Conservation (phyloP, 148 eudicot species). For the Cornus controversa region DNA sequence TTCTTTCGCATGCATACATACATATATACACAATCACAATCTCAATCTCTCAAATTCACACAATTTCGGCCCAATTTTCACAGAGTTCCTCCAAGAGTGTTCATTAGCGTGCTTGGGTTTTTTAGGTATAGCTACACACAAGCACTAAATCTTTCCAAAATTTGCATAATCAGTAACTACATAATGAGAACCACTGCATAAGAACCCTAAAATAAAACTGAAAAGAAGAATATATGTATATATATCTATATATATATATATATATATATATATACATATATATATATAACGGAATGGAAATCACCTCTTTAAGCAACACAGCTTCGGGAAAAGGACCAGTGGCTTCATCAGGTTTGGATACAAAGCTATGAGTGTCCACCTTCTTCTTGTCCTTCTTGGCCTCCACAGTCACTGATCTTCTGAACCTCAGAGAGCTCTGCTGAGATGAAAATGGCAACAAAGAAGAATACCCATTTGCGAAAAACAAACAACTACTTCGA, state of each 20-base stretch:
- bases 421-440: slow-evolving; percentile 16
- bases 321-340: slow-evolving; percentile 89
- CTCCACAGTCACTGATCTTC: slow-evolving; percentile 31
- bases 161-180: too few relatives aligned
- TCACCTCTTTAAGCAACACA: slow-evolving; percentile 70
- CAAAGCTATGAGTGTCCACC: slow-evolving; percentile 59
- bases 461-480: slow-evolving; percentile 30
- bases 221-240: background rate
- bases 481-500: slow-evolving; percentile 11
- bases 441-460: slow-evolving; percentile 32
- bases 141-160: too few relatives aligned
- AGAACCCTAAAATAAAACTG: background rate
- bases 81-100: too few relatives aligned
- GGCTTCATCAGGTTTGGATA: slow-evolving; percentile 68
- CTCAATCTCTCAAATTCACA: too few relatives aligned
- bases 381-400: slow-evolving; percentile 56
- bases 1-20: background rate
- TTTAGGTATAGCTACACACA: too few relatives aligned
- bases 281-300: background rate
- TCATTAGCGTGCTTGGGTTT: too few relatives aligned
- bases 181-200: background rate
- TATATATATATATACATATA: background rate
- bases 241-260: background rate
- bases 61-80: too few relatives aligned
- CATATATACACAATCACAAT: too few relatives aligned